Evolutionary conservation across 306 rosid genomes (phyloP).

Genomic region (Castanospermum australe): DNA sequence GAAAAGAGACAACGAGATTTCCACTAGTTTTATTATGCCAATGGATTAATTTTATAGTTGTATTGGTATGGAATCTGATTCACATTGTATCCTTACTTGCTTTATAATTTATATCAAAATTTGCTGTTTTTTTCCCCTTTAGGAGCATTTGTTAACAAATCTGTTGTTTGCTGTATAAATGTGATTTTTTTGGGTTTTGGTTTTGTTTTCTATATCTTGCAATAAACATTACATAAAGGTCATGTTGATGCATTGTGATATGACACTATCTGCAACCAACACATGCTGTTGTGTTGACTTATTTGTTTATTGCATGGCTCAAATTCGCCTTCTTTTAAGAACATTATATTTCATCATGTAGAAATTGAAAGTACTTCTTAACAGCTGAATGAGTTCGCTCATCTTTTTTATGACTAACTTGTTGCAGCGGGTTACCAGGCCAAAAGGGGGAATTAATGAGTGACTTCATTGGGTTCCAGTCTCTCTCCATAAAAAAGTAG

Average conservation of each 20-base stretch:
- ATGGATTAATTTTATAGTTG: background rate
- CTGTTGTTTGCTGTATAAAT: too few species aligned
- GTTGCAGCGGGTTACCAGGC: constrained; percentile 85
- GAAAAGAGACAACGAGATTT: background rate
- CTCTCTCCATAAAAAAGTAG: constrained; percentile 64
- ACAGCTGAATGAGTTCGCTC: constrained; percentile 7
- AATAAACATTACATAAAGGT: background rate
- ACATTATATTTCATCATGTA: background rate
- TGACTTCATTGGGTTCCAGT: constrained; percentile 98
- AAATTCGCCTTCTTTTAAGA: background rate
- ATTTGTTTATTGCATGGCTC: background rate
- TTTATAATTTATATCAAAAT: background rate
- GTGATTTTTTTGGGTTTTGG: background rate
- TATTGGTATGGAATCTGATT: background rate
- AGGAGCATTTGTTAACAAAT: background rate
- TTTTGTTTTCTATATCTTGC: background rate
- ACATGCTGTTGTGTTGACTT: background rate
- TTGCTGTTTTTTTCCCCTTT: background rate
- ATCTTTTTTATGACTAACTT: constrained; percentile 4
- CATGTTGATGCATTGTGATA: background rate
- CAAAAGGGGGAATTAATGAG: constrained; percentile 78
- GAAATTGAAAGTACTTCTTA: background rate
- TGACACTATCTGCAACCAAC: background rate
- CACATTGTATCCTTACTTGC: background rate
- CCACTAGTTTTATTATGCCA: background rate